These are phyloP conservation scores for Sphagnum magellanicum DNA, from an alignment of 228 moss, liverwort and hornwort genomes.

Conservation along the genomic window DNA sequence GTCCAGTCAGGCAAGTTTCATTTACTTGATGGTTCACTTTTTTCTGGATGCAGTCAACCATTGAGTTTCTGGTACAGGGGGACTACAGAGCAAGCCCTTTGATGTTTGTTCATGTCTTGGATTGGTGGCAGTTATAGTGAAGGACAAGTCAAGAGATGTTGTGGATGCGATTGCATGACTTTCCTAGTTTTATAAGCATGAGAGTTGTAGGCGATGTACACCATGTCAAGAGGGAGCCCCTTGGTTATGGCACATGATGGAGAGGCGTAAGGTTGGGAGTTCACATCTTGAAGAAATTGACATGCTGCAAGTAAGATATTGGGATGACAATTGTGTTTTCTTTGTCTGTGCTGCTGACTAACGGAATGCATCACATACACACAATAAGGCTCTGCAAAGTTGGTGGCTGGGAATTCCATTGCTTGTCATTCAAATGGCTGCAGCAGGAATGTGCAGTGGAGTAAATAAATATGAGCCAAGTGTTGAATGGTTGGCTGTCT, in stretches of 20 bases:
- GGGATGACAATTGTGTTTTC: too few relatives aligned
- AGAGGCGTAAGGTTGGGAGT: conserved; percentile 91
- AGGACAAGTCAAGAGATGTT: conserved; percentile 91
- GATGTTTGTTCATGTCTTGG: conserved; percentile 42
- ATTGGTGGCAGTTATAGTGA: conserved; percentile 93
- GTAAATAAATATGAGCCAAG: too few relatives aligned
- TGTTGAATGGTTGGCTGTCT: too few relatives aligned
- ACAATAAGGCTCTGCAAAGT: too few relatives aligned
- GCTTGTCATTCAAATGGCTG: too few relatives aligned
- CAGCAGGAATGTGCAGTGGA: too few relatives aligned
- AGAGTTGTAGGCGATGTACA: conserved; percentile 96
- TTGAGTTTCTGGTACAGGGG: too few relatives aligned
- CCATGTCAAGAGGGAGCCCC: conserved; percentile 94
- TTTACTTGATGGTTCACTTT: background rate
- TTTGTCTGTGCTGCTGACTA: too few relatives aligned
- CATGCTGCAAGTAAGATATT: conserved; percentile 33
- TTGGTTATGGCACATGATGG: conserved; percentile 99
- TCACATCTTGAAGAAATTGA: conserved; percentile 94
- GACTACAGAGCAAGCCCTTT: too few relatives aligned
- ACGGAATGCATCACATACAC: too few relatives aligned
- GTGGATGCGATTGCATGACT: conserved; percentile 94
- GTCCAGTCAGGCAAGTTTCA: conserved; percentile 64
- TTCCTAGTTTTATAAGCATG: conserved; percentile 91
- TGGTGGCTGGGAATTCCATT: too few relatives aligned
- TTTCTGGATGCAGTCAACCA: too few relatives aligned